Base-by-base conservation (phyloP, 805 yeast species). In the Candida mattraensis region DNA sequence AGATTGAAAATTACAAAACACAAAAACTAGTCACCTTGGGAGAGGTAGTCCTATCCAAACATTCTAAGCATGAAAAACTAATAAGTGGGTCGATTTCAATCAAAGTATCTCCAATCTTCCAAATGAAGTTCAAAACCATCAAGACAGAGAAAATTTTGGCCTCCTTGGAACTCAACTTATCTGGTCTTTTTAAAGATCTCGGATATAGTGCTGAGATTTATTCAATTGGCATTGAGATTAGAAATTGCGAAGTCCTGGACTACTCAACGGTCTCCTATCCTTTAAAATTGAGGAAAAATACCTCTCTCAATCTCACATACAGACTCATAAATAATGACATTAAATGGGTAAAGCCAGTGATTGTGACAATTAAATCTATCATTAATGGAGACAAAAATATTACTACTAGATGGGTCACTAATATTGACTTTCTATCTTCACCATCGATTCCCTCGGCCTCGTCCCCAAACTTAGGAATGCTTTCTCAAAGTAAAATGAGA, bases 371-470 rank as follows among this genome's bases (percentile, higher is more conserved):
- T 3, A 32, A 38, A 12, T 46, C 59, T 7, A 40, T 33, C 2
- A 35, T 58, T 7, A 48, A 50, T 26, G 35, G 37, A 5, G 35
- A 47, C 4, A 40, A 45, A 14, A 26, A 46, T 6, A 45, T 62
- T 10, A 40, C 40, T 5, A 64, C 70, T 2, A 53, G 51, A 22
- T 67, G 71, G 71, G 52, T 55, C 5, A 64, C 72, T 3, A 56
- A 56, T 19, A 56, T 67, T 7, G 69, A 58, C 38, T 51, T 58
- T n/a, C 45, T 45, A 16, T 24, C 41, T 9, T 16, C 47, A 5
- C 37, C 42, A 11, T 8, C 33, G 6, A n/a, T 34, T 21, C 46
- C 22, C 9, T 37, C 13, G 12, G 25, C 20, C 9, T 45, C 64
- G 22, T 67, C 67, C 34, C 44, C 48, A 24, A 52, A 40, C 29